phyloP scores from a whole-genome alignment of 139 green algal species.

The Picochlorum costavermella region DNA sequence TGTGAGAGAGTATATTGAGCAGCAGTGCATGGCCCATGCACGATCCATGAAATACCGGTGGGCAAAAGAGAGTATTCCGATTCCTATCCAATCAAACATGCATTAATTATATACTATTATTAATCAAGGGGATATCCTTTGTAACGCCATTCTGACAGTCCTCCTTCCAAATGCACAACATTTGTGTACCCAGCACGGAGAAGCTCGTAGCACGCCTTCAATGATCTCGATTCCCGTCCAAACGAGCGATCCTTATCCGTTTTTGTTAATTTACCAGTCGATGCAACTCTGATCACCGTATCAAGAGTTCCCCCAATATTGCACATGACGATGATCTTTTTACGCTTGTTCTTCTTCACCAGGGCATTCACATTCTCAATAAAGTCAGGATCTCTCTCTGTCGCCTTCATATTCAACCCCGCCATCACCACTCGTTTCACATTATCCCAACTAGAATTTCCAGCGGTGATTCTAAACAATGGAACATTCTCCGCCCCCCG shows the following conservation, averaged over 20 bases:
- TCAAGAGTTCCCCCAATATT: slow-evolving; percentile 46
- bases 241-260: slow-evolving; percentile 62
- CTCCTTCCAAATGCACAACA: slow-evolving; percentile 53
- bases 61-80: slow-evolving; percentile 38
- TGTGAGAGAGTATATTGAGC: slow-evolving; percentile 28
- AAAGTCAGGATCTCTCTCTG: slow-evolving; percentile 63
- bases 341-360: slow-evolving; percentile 18
- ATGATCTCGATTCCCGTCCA: slow-evolving; percentile 56
- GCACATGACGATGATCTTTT: slow-evolving; percentile 34
- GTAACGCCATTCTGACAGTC: slow-evolving; percentile 44
- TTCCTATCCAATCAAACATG: neutral
- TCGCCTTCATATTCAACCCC: slow-evolving; percentile 52
- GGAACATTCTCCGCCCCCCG: slow-evolving; percentile 48
- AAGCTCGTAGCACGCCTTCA: slow-evolving; percentile 73
- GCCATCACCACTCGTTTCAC: slow-evolving; percentile 61
- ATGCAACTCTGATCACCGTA: slow-evolving; percentile 29
- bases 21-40: slow-evolving; percentile 36
- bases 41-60: slow-evolving; percentile 52
- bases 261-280: slow-evolving; percentile 28
- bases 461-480: slow-evolving; percentile 44
- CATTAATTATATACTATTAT: neutral
- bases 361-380: slow-evolving; percentile 20
- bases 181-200: slow-evolving; percentile 50
- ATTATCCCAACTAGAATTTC: slow-evolving; percentile 42
- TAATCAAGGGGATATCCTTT: slow-evolving; percentile 28